Evolutionary conservation across 1,284 basidiomycete genomes (phyloP).

Genomic region (Marasmius fiardii): DNA sequence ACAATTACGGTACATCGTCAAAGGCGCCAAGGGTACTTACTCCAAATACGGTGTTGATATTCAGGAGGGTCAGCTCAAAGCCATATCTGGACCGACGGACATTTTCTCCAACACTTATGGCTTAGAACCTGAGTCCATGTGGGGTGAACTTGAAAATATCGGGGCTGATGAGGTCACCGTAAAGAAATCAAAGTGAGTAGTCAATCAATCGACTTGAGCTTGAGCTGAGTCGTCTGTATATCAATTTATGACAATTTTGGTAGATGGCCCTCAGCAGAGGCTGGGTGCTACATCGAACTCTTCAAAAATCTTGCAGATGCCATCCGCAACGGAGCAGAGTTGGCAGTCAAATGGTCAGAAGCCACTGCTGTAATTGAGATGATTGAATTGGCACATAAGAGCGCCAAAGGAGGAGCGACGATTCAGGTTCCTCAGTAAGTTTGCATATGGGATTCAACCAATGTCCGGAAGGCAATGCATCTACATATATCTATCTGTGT

Average conservation of each 20-base stretch:
- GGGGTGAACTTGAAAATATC: slow-evolving; percentile 59
- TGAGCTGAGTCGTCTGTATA: background rate
- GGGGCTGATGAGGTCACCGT: slow-evolving; percentile 42
- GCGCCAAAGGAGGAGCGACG: slow-evolving; percentile 52
- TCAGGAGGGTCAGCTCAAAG: slow-evolving; percentile 72
- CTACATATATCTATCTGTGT: too few relatives aligned
- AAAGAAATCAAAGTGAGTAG: slow-evolving; percentile 46
- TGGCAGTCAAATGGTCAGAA: slow-evolving; percentile 68
- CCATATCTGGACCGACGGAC: slow-evolving; percentile 42
- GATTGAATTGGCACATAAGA: slow-evolving; percentile 67
- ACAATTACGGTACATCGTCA: slow-evolving; percentile 70
- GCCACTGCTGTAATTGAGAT: slow-evolving; percentile 68
- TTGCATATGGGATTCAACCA: background rate
- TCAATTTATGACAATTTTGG: slow-evolving; percentile 14
- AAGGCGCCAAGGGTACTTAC: slow-evolving; percentile 70
- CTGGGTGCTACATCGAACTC: slow-evolving; percentile 57
- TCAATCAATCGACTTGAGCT: too few relatives aligned
- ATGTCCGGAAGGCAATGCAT: too few relatives aligned
- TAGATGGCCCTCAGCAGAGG: slow-evolving; percentile 64
- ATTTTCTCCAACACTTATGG: slow-evolving; percentile 49
- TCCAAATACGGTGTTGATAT: slow-evolving; percentile 76
- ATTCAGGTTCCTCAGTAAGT: slow-evolving; percentile 23
- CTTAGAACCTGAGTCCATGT: slow-evolving; percentile 56
- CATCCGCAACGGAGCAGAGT: slow-evolving; percentile 51
- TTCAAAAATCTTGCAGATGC: slow-evolving; percentile 65